phyloP scores from a whole-genome alignment of 768 basidiomycete genomes.

The Clathrus columnatus region DNA sequence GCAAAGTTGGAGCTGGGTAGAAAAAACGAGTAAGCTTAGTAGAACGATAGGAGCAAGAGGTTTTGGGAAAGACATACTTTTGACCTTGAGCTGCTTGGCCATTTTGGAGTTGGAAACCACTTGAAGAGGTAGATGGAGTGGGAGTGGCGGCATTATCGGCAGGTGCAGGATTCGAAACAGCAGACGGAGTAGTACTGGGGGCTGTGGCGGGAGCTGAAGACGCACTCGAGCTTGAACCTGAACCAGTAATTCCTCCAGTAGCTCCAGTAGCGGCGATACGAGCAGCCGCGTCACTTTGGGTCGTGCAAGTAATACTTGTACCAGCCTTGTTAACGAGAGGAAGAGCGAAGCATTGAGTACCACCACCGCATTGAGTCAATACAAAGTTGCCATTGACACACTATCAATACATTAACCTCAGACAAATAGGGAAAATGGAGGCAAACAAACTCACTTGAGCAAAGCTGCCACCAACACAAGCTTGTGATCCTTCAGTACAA shows the following conservation, averaged over 20 bases:
- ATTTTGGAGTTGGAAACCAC: conserved; percentile 19
- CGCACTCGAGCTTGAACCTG: not conserved
- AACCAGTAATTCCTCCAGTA: not conserved
- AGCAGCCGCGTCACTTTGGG: conserved; percentile 23
- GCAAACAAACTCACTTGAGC: conserved; percentile 26
- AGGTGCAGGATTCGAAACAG: not conserved
- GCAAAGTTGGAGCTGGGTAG: conserved; percentile 34
- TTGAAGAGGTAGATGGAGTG: not conserved
- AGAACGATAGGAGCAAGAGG: no score
- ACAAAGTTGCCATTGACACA: not conserved
- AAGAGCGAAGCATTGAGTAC: conserved; percentile 29
- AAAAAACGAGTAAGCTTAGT: no score
- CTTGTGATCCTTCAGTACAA: conserved; percentile 39
- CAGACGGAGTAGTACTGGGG: not conserved
- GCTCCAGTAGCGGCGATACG: not conserved
- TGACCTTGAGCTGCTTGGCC: conserved; percentile 24
- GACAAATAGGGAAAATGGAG: not conserved
- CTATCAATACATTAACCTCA: not conserved
- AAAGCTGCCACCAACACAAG: conserved; percentile 41
- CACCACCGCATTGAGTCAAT: conserved; percentile 6
- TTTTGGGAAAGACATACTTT: no score
- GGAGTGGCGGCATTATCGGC: not conserved
- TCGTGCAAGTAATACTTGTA: conserved; percentile 44
- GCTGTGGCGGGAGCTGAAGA: not conserved
- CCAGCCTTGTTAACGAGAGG: conserved; percentile 43